Evolutionary conservation across 2,329 filamentous ascomycete species (phyloP), one percentile per base, ranked within the genome.

Genomic region (Verticillium longisporum): DNA sequence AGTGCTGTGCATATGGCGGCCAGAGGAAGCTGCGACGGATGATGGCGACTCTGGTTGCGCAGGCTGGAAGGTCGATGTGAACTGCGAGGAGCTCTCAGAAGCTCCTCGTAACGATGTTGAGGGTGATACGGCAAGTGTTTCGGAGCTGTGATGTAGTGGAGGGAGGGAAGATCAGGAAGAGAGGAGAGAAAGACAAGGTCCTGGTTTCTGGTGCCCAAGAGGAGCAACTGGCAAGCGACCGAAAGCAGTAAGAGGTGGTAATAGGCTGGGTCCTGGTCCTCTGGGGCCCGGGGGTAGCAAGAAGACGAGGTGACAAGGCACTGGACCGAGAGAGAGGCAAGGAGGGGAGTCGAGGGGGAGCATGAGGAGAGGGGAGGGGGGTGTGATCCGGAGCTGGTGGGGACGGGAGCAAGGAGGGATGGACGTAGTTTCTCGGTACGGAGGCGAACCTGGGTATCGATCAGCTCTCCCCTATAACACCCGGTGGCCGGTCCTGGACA

Each of bases 121-220:
- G 63, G 41, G 63, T 80, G 76, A 66, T 63, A 66, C 63, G 63
- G 63, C 56, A 60, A 59, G 60, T 58, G 67, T 65, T 69, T 64
- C 63, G 65, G 67, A 61, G 60, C 59, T 59, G 60, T 59, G 56
- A 61, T 66, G 61, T 62, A 58, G 59, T 62, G 61, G 61, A 62
- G 63, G 60, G 63, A 59, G 54, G 56, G 57, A 61, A 60, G 59
- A 38, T 50, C 38, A 38, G 55, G 55, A 60, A 33, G 45, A 56
- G 41, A 57, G 36, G 55, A 36, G 45, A 55, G 45, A 31, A 26
- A 59, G 58, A 32, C 32, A 26, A 34, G 45, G 58, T 37, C 26
- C 33, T 57, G 55, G 32, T 15, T 26, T 36, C 33, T 15, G 32
- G 55, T 36, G 55, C 26, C 36, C 36, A 50, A 58, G 21, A 58